These are phyloP conservation scores for Usnea hakonensis DNA, from an alignment of 495 filamentous ascomycete genomes.

Conservation along the genomic window DNA sequence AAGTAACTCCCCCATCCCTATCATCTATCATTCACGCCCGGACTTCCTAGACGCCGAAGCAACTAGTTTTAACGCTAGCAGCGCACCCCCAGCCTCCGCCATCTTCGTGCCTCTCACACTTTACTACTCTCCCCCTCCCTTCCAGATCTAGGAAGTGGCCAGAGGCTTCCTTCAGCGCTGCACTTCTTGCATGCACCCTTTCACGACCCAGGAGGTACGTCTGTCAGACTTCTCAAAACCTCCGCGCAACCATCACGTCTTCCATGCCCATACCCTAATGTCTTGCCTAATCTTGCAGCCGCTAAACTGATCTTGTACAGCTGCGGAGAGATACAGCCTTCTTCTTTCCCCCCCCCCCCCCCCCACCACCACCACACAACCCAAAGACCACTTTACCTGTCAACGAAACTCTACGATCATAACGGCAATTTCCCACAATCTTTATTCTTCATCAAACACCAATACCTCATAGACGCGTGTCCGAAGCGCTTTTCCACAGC, in stretches of 20 bases:
- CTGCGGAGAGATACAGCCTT: conserved; percentile 19
- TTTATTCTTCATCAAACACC: conserved; percentile 20
- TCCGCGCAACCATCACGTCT: conserved; percentile 7
- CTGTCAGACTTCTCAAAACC: neutral
- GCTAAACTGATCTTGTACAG: conserved; percentile 17
- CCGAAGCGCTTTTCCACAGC: conserved; percentile 27
- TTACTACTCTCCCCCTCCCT: conserved; percentile 1
- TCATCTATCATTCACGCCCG: conserved; percentile 17
- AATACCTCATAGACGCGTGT: conserved; percentile 25
- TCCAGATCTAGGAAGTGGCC: conserved; percentile 7
- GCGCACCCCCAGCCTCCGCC: conserved; percentile 17
- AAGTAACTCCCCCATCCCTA: no score
- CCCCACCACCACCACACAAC: neutral
- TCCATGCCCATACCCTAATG: conserved; percentile 9
- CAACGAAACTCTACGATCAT: conserved; percentile 20
- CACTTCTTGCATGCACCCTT: conserved; percentile 19
- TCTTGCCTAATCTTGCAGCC: conserved; percentile 5
- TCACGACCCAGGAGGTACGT: conserved; percentile 20
- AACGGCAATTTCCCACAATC: conserved; percentile 21
- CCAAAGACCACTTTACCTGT: neutral
- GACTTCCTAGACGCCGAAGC: conserved; percentile 10
- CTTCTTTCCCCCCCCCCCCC: neutral
- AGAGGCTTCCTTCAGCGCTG: conserved; percentile 10
- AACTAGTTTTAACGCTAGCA: conserved; percentile 12
- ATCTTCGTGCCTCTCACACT: conserved; percentile 7